Evolutionary conservation across 1,284 basidiomycete species (phyloP).

Genomic region (Cutaneotrichosporon mucoides): DNA sequence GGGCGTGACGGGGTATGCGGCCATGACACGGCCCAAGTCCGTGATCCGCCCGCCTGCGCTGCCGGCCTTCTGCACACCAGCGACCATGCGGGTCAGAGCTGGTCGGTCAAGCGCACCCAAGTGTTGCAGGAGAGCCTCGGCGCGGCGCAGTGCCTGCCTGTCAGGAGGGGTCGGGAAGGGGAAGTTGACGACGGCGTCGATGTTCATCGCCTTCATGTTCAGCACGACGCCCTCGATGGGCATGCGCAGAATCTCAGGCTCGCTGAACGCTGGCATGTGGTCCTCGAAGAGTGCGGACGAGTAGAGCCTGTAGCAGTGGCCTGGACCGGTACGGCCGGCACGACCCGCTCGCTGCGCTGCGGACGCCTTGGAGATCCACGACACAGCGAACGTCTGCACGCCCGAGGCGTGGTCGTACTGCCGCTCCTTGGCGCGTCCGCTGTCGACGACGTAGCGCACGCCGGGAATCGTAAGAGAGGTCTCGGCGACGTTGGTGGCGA

Average conservation of each 20-base stretch:
- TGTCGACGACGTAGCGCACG: constrained; percentile 71
- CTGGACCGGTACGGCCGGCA: constrained; percentile 71
- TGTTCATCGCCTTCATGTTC: constrained; percentile 99
- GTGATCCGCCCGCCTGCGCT: constrained; percentile 67
- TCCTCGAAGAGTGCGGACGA: constrained; percentile 79
- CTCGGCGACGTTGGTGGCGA: constrained; percentile 74
- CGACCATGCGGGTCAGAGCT: constrained; percentile 45
- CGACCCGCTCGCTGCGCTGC: constrained; percentile 68
- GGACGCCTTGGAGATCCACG: constrained; percentile 72
- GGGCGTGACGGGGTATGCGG: constrained; percentile 87
- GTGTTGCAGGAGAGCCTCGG: constrained; percentile 74
- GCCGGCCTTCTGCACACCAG: constrained; percentile 37
- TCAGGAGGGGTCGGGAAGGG: constrained; percentile 98
- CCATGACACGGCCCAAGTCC: constrained; percentile 83
- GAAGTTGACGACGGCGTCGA: constrained; percentile 93
- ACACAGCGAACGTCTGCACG: constrained; percentile 67
- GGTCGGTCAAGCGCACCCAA: constrained; percentile 72
- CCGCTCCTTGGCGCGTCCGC: constrained; percentile 74
- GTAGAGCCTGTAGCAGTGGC: constrained; percentile 74
- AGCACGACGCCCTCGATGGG: constrained; percentile 96
- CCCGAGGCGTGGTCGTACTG: constrained; percentile 60
- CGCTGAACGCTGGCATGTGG: constrained; percentile 79
- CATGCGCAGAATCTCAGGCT: constrained; percentile 91
- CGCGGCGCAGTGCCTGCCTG: constrained; percentile 67
- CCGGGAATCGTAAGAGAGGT: constrained; percentile 74